Base-by-base conservation (phyloP, 2,329 filamentous ascomycete genomes). In the Dichotomopilus funicola region DNA sequence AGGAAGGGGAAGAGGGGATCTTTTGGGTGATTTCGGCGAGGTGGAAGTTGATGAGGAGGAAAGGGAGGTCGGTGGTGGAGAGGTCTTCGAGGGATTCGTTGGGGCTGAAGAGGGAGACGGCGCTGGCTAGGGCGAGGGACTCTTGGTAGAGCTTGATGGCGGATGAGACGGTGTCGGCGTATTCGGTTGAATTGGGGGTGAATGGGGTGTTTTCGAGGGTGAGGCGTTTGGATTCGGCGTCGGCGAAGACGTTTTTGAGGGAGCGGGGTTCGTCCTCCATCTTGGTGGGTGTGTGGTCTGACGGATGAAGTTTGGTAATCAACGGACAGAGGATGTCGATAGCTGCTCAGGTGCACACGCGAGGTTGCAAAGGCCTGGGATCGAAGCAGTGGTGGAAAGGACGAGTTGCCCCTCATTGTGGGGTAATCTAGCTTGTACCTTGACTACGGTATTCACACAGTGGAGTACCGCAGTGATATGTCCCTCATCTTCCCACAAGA, bases 21-120 rank as follows among this genome's bases (percentile, higher is more conserved):
- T 82, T 86, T 65, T 89, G 83, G 40, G 87, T 75, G 10, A 96
- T 78, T 67, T 96, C 91, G 37, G 91, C 92, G 52, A 94, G 75
- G 65, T 86, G 82, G 70, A 86, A 90, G 70, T 87, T 80, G 59
- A 91, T 81, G 27, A 90, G 79, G 59, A 99, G 79, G 70, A 92
- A 95, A 73, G 90, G 89, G 36, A 99, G 74, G 66, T 95, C 86
- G n/a, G 80, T 78, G 1, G 92, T 95, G 11, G 88, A 77, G 36
- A 96, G 75, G 72, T 99, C 94, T 59, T 99, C 94, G 41, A 92
- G 72, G 0, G 82, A 80, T 71, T 99, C 94, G 71, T 99, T 99
- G 38, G 85, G 78, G 63, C 90, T 96, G 79, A 97, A 97, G 52
- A 99, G 77, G 0, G 88, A 86, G 33, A 94, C 77, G 57, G 83